Conservation (phyloP, 495 filamentous ascomycete genomes). For the Tuber magnatum region DNA sequence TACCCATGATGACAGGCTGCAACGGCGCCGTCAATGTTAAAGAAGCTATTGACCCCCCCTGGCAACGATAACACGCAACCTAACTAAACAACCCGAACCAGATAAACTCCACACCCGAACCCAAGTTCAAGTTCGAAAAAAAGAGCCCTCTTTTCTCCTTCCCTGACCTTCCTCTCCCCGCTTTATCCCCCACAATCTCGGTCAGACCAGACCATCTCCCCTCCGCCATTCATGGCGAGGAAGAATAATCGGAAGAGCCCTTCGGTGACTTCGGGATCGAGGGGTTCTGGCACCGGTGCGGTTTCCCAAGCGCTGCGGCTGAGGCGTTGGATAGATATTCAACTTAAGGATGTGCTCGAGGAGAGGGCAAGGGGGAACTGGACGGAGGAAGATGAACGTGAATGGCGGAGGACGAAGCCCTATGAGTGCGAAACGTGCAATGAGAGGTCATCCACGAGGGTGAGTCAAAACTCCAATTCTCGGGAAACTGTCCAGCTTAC, state of each 20-base stretch:
- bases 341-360: constrained; percentile 37
- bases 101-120: background rate
- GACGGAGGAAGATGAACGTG: constrained; percentile 36
- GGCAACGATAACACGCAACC: background rate
- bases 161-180: background rate
- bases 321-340: constrained; percentile 38
- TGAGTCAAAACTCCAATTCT: constrained; percentile 14
- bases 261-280: constrained; percentile 22
- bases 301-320: constrained; percentile 36
- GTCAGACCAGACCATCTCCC: background rate
- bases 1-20: background rate
- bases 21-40: background rate
- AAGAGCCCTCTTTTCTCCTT: background rate
- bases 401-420: constrained; percentile 37
- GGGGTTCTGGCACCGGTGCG: constrained; percentile 21
- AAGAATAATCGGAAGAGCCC: constrained; percentile 31
- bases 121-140: background rate
- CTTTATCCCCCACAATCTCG: background rate
- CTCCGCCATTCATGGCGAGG: constrained; percentile 26
- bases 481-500: background rate
- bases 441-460: constrained; percentile 36
- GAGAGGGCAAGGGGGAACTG: constrained; percentile 35
- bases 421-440: constrained; percentile 35
- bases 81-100: background rate
- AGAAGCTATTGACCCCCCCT: background rate